Conservation (phyloP, 768 basidiomycete genomes). For the Leccinum fibrillosum region DNA sequence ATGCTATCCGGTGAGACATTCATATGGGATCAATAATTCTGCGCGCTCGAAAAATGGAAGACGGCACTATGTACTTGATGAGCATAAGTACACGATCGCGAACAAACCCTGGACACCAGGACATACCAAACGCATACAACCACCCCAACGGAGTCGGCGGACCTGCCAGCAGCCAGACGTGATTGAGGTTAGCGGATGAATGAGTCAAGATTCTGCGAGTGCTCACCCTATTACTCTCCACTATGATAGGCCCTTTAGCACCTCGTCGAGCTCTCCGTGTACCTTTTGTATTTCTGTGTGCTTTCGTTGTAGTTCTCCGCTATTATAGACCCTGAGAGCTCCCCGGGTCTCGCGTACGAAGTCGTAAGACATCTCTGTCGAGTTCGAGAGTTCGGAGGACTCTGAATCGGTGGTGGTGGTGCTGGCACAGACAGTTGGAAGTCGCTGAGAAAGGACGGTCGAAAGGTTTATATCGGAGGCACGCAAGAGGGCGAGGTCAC, state of each 20-base stretch:
- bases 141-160: not conserved
- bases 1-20: too few species aligned
- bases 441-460: conserved; percentile 21
- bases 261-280: conserved; percentile 52
- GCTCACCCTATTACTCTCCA: conserved; percentile 7
- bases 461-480: conserved; percentile 49
- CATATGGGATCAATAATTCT: too few species aligned
- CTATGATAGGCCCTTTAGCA: conserved; percentile 35
- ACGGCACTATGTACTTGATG: too few species aligned
- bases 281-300: conserved; percentile 54
- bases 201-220: not conserved
- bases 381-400: conserved; percentile 12
- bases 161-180: not conserved
- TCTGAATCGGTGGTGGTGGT: conserved; percentile 1
- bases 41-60: too few species aligned
- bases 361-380: conserved; percentile 47
- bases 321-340: conserved; percentile 43
- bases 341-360: conserved; percentile 57
- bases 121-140: not conserved
- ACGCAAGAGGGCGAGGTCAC: conserved; percentile 69
- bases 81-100: too few species aligned
- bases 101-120: too few species aligned
- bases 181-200: not conserved
- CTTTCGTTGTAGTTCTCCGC: conserved; percentile 49
- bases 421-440: not conserved